Evolutionary conservation across 768 basidiomycete species (phyloP), one percentile per base, ranked within the genome.

Genomic region (Calocera cornea): DNA sequence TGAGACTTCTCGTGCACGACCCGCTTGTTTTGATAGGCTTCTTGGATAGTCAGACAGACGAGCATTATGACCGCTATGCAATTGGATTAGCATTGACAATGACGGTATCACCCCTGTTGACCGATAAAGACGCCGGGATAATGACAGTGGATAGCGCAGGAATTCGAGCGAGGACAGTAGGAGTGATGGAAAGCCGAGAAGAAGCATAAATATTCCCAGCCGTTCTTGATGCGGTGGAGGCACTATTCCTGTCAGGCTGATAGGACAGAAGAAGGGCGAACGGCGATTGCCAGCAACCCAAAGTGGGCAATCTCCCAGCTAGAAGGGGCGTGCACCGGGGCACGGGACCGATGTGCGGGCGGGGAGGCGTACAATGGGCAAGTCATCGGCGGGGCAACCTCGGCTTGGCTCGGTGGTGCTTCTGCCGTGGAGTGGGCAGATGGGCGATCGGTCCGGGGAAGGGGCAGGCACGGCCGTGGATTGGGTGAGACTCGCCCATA

Each of bases 371-470:
- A n/a, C n/a, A n/a, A 47, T 7, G 54, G 31, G 16, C 54, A 33
- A 60, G 54, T 60, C 54, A 60, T 60, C 54, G 14, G 54, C 54
- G 54, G 54, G 54, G 54, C 24, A 60, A 60, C 27, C 54, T 60
- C 54, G 54, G 54, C 54, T 60, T 33, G 11, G 19, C 24, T 27
- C 31, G 31, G 54, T 8, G n/a, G n/a, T n/a, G n/a, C n/a, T n/a
- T n/a, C n/a, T n/a, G n/a, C n/a, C n/a, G n/a, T n/a, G n/a, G n/a
- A n/a, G n/a, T 19, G 8, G 31, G 2, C 2, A 60, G 3, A 33
- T 60, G 54, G 54, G 54, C 27, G 14, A 27, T 33, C 24, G 24
- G 24, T 10, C 54, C 54, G 54, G 44, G 19, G n/a, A n/a, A n/a
- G n/a, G 3, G 19, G 44, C 8, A 47, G 24, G 16, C 44, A 47